Conservation (phyloP, 805 yeast genomes). For the Lipomyces kockii region DNA sequence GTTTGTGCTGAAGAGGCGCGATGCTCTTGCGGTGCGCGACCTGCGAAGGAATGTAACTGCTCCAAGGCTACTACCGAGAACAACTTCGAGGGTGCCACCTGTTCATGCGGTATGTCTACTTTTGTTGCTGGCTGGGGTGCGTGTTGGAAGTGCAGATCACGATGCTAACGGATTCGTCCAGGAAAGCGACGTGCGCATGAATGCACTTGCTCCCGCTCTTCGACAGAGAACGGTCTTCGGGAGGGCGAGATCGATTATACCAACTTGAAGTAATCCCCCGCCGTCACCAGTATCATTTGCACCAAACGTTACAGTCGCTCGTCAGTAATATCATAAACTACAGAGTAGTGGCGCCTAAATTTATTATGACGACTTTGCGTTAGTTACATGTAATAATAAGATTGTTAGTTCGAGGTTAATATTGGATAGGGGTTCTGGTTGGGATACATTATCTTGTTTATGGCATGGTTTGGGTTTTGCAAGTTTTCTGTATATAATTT, state of each 20-base stretch:
- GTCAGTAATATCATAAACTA: background rate
- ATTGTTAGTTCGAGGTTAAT: background rate
- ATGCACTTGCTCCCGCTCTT: constrained; percentile 60
- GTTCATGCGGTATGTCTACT: constrained; percentile 57
- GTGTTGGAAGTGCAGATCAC: background rate
- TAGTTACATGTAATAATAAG: too few relatives aligned
- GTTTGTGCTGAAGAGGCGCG: constrained; percentile 65
- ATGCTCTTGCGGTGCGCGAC: constrained; percentile 65
- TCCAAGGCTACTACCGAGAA: constrained; percentile 58
- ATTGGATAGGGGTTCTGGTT: background rate
- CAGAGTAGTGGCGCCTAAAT: background rate
- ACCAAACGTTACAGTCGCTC: background rate
- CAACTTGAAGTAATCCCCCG: constrained; percentile 43
- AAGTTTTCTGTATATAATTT: too few relatives aligned
- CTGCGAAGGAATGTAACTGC: constrained; percentile 64
- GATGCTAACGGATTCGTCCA: background rate
- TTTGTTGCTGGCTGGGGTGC: background rate
- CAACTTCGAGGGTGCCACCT: constrained; percentile 50
- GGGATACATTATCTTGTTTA: background rate
- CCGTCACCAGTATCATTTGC: too few relatives aligned
- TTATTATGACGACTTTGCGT: background rate
- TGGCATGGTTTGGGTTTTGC: background rate
- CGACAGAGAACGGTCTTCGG: constrained; percentile 46
- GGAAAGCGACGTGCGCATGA: constrained; percentile 54
- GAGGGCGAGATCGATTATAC: constrained; percentile 68